A percentile compares a stretch with the other conserved stretches of the same genome.
Evolutionary conservation across 305 asterid species (phyloP).

Genomic region (Ajuga reptans): DNA sequence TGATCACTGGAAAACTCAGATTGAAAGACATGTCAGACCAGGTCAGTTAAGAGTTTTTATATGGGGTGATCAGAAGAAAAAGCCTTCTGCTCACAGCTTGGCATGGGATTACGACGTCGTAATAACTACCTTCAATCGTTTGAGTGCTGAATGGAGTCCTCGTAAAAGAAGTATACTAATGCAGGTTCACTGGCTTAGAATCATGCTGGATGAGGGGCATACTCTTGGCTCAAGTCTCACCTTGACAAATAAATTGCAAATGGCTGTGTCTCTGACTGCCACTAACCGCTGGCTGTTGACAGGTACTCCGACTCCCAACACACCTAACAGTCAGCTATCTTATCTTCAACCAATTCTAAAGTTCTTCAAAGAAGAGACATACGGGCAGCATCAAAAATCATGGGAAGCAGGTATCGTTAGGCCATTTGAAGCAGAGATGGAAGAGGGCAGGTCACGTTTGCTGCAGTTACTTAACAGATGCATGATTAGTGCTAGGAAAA

Average conservation of each 20-base stretch:
- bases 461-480: conserved; percentile 77
- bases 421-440: conserved; percentile 95
- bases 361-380: conserved; percentile 86
- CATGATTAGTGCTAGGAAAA: conserved; percentile 94
- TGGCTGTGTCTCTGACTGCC: conserved; percentile 74
- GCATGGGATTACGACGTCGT: conserved; percentile 97
- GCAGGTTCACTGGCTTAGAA: conserved; percentile 96
- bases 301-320: conserved; percentile 95
- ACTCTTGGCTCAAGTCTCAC: conserved; percentile 90
- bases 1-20: conserved; percentile 90
- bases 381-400: conserved; percentile 66
- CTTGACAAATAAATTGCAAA: conserved; percentile 88
- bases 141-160: conserved; percentile 94
- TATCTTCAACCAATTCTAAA: conserved; percentile 83
- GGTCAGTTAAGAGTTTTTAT: conserved; percentile 72
- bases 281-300: conserved; percentile 93
- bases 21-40: conserved; percentile 68
- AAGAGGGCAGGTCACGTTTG: conserved; percentile 83
- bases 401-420: conserved; percentile 86
- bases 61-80: conserved; percentile 81
- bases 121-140: conserved; percentile 84
- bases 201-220: conserved; percentile 95
- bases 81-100: conserved; percentile 66
- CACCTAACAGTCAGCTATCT: conserved; percentile 88
- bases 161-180: conserved; percentile 64